These are phyloP conservation scores for Candida railenensis DNA, from an alignment of 805 yeast genomes.

Conservation along the genomic window DNA sequence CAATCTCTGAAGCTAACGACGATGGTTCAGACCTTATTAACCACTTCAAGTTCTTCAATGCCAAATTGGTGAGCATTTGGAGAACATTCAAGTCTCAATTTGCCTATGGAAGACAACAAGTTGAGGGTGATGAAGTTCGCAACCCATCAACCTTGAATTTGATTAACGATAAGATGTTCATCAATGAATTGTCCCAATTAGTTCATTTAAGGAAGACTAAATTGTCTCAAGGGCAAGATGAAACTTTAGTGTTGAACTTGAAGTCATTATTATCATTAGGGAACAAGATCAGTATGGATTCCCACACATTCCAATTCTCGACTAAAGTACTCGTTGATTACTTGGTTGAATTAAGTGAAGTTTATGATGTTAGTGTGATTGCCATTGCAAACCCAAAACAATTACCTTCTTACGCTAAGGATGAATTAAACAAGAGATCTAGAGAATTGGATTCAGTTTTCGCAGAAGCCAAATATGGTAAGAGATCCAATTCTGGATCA, in stretches of 20 bases:
- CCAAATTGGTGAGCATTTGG: constrained; percentile 38
- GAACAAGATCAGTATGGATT: constrained; percentile 41
- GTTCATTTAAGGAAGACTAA: constrained; percentile 33
- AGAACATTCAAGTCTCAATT: constrained; percentile 21
- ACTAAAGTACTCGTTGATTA: constrained; percentile 31
- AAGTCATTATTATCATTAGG: constrained; percentile 43
- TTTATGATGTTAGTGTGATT: constrained; percentile 28
- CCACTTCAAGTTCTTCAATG: constrained; percentile 27
- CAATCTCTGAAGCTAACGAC: background rate
- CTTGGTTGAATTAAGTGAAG: constrained; percentile 17
- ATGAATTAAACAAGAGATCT: constrained; percentile 3
- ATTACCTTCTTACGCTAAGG: background rate
- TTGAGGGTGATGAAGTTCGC: constrained; percentile 12
- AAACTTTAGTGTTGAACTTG: constrained; percentile 36
- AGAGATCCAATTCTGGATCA: background rate
- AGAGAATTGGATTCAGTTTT: constrained; percentile 2
- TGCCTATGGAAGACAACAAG: constrained; percentile 8
- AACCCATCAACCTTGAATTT: constrained; percentile 25
- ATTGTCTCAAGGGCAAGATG: constrained; percentile 15
- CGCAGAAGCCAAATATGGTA: background rate
- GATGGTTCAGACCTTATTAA: constrained; percentile 7
- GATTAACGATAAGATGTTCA: constrained; percentile 47
- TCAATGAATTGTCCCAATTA: constrained; percentile 49
- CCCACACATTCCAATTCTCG: constrained; percentile 42
- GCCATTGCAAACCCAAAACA: constrained; percentile 21